Conservation (phyloP, 2,329 filamentous ascomycete genomes). For the Macrophomina pseudophaseolina region DNA sequence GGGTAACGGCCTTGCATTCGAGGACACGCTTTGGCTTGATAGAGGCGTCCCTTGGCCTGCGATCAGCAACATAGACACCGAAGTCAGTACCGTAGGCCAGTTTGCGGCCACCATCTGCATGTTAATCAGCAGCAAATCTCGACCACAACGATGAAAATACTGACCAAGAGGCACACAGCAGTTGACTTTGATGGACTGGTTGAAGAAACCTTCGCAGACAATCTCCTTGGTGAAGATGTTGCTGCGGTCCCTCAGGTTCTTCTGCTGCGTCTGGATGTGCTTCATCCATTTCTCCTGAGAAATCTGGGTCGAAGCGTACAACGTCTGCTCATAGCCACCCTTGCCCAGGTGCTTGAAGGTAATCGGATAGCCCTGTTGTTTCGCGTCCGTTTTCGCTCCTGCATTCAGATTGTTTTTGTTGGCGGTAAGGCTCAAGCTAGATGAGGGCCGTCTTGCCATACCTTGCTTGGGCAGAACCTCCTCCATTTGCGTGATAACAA, state of each 20-base stretch:
- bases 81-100: conserved; percentile 92
- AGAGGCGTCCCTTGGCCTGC: conserved; percentile 80
- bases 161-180: conserved; percentile 89
- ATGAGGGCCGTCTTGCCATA: conserved; percentile 83
- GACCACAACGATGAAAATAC: conserved; percentile 37
- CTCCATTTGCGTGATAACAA: conserved; percentile 96
- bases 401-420: conserved; percentile 47
- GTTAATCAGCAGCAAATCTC: conserved; percentile 7
- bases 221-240: conserved; percentile 72
- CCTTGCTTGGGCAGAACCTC: conserved; percentile 85
- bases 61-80: conserved; percentile 90
- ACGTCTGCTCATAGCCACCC: conserved; percentile 88
- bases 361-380: conserved; percentile 85
- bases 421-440: conserved; percentile 73
- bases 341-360: conserved; percentile 96
- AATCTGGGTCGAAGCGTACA: conserved; percentile 84
- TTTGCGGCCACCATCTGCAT: conserved; percentile 86
- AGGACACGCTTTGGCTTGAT: conserved; percentile 79
- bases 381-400: conserved; percentile 47
- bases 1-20: conserved; percentile 85
- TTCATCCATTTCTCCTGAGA: conserved; percentile 97
- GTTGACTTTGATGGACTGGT: conserved; percentile 85
- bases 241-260: conserved; percentile 76
- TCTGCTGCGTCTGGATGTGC: conserved; percentile 88
- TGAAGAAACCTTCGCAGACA: conserved; percentile 88